Evolutionary conservation across 176 grass and related monocot genomes (phyloP), one percentile per base, ranked within the genome.

Genomic region (Carex parvula): DNA sequence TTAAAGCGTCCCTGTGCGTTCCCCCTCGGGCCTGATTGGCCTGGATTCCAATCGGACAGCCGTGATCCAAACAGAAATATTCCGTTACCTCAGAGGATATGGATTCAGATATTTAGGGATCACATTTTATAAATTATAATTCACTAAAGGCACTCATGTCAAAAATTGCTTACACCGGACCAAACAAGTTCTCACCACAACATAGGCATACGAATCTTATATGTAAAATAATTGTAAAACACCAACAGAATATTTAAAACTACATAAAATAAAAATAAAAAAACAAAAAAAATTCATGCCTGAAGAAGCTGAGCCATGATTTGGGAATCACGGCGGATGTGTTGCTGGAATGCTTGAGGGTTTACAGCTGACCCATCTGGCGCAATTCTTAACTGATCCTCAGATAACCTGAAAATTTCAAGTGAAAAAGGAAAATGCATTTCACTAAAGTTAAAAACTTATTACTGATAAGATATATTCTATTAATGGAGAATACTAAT

Each of bases 301-400:
- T 98, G 93, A 84, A 87, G 96, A 79, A 98, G 93, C 60, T 88
- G 96, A 61, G 88, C 88, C 89, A 98, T 95, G 60, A 98, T 89
- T 50, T 90, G 93, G 60, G 96, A 93, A 87, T 98, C 89, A 72
- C 83, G 70, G 50, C 89, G 88, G 84, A 91, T 80, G 69, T 88
- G 93, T 84, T 98, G 96, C 56, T 84, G 93, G 74, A 98, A 98
- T 84, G 89, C 89, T 85, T 87, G 81, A 87, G 96, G 96, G 86
- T 98, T 89, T 22, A 85, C 82, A 80, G 93, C 88, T 24, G 96
- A 90, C 37, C 96, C 96, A 88, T 98, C 93, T 8, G 83, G 55
- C 70, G 91, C 94, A 55, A 95, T 29, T 63, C 83, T 90, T 62
- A 93, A 79, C 66, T 85, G 46, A 89, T 89, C 86, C 41, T 89